phyloP scores from a whole-genome alignment of 2,329 filamentous ascomycete genomes.

The Ophiostoma sp. region DNA sequence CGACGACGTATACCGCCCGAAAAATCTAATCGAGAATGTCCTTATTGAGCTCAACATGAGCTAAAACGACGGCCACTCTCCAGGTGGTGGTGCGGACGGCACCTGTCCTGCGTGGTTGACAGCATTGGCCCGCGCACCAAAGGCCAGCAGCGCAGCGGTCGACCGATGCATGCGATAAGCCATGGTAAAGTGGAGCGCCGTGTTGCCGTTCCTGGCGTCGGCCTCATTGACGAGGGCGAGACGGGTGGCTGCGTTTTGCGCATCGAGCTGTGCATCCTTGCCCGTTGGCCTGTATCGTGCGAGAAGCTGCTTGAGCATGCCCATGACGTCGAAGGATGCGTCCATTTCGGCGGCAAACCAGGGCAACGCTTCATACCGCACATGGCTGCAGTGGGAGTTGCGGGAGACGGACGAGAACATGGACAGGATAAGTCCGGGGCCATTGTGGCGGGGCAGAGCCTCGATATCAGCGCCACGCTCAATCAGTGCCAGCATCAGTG shows the following conservation, averaged over 20 bases:
- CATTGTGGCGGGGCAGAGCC: slow-evolving; percentile 1
- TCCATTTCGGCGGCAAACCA: background rate
- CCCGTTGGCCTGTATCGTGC: background rate
- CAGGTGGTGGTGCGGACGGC: background rate
- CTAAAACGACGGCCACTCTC: background rate
- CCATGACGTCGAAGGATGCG: slow-evolving; percentile 1
- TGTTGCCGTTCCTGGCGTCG: slow-evolving; percentile 16
- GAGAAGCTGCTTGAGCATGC: slow-evolving; percentile 4
- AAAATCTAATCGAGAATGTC: slow-evolving; percentile 5
- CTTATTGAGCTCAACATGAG: slow-evolving; percentile 4
- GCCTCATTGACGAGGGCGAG: slow-evolving; percentile 11
- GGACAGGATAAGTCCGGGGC: slow-evolving; percentile 10
- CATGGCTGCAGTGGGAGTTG: background rate
- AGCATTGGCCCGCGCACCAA: slow-evolving; percentile 8
- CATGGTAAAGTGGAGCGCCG: slow-evolving; percentile 14
- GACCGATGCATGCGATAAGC: slow-evolving; percentile 13
- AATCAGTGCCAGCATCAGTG: slow-evolving; percentile 14
- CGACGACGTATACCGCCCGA: slow-evolving; percentile 3
- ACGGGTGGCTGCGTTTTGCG: slow-evolving; percentile 12
- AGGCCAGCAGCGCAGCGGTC: slow-evolving; percentile 15
- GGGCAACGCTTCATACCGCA: background rate
- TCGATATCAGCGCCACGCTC: slow-evolving; percentile 18
- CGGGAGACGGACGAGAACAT: slow-evolving; percentile 16
- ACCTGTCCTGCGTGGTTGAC: slow-evolving; percentile 15
- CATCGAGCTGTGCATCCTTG: background rate